Base-by-base conservation (phyloP, 1,284 basidiomycete species). In the Sporisorium iseilematis-ciliati region DNA sequence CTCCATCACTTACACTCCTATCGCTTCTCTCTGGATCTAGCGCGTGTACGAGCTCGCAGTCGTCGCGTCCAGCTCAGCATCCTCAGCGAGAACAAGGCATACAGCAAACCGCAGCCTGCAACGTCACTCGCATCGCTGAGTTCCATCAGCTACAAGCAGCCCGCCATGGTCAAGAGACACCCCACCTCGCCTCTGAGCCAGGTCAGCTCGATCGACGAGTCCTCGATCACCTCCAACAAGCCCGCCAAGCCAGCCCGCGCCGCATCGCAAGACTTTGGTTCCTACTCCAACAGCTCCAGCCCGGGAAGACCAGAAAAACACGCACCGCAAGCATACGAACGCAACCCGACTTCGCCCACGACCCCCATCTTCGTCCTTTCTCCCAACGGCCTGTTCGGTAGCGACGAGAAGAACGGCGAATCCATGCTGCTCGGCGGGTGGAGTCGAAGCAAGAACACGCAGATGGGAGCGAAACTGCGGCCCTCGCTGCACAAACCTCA, bases 381-480 rank as follows among this genome's bases (percentile, higher is more conserved):
- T 11, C 38, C 67, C 0, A 7, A 26, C 12, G 23, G 10, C 43
- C 20, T 60, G 6, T 64, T 60, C 40, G 49, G 52, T 4, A 41
- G 52, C 10, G 23, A 41, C 16, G 26, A 40, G 4, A 61, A 67
- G 58, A 21, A 46, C 14, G 58, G 53, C 40, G 60, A 59, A n/a
- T 54, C 48, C n/a, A 60, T 60, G 57, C 54, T 64, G 18, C 57
- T 64, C 16, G 67, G 61, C 18, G 67, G 57, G 43, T 70, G 61
- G 67, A 60, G 48, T 38, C 57, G 61, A 5, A 48, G 51, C 57
- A 70, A 50, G 12, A n/a, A 35, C 5, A 41, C 54, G 4, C 57
- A 60, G 3, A 57, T 57, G 40, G 43, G 42, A 2, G 25, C 54
- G 11, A 70, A 70, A 62, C 67, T 57, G 26, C 52, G 62, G 23